Evolutionary conservation across 495 filamentous ascomycete species (phyloP).

Genomic region (Ramalina intermedia): DNA sequence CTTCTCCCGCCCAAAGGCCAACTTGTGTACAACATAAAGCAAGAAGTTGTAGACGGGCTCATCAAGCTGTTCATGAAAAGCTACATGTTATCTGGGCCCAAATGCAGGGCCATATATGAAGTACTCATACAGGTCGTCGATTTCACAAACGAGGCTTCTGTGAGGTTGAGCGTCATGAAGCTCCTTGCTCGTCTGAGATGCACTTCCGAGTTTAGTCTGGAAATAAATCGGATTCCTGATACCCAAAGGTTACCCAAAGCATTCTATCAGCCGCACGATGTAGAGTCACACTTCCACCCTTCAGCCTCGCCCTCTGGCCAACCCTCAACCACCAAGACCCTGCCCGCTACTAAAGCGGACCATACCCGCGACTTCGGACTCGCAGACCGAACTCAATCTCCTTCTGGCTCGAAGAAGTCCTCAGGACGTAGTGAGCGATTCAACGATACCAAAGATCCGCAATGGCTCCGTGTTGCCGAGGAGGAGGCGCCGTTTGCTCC

Average conservation of each 20-base stretch:
- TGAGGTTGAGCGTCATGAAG: slow-evolving; percentile 68
- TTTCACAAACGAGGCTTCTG: slow-evolving; percentile 41
- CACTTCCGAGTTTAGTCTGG: slow-evolving; percentile 59
- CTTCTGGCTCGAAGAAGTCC: slow-evolving; percentile 19
- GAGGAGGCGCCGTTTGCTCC: slow-evolving; percentile 36
- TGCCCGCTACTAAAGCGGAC: slow-evolving; percentile 7
- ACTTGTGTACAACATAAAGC: slow-evolving; percentile 15
- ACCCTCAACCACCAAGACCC: slow-evolving; percentile 5
- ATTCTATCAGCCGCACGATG: slow-evolving; percentile 49
- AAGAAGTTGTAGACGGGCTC: slow-evolving; percentile 23
- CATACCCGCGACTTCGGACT: slow-evolving; percentile 13
- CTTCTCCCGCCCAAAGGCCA: background rate
- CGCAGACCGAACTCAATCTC: slow-evolving; percentile 16
- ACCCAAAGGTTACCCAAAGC: slow-evolving; percentile 55
- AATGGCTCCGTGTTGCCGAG: slow-evolving; percentile 40
- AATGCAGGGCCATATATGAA: slow-evolving; percentile 45
- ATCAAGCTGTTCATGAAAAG: slow-evolving; percentile 57
- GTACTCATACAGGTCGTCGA: slow-evolving; percentile 52
- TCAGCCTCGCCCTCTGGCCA: background rate
- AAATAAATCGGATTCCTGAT: slow-evolving; percentile 49
- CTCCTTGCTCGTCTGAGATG: slow-evolving; percentile 73
- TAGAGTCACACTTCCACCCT: slow-evolving; percentile 7
- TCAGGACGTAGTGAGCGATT: slow-evolving; percentile 10
- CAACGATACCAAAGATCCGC: slow-evolving; percentile 31
- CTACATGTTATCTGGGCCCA: slow-evolving; percentile 42